A percentile compares a stretch with the other conserved stretches of the same genome.
phyloP scores from a whole-genome alignment of 192 early-diverging fungal species.

The Phlyctochytrium bullatum region DNA sequence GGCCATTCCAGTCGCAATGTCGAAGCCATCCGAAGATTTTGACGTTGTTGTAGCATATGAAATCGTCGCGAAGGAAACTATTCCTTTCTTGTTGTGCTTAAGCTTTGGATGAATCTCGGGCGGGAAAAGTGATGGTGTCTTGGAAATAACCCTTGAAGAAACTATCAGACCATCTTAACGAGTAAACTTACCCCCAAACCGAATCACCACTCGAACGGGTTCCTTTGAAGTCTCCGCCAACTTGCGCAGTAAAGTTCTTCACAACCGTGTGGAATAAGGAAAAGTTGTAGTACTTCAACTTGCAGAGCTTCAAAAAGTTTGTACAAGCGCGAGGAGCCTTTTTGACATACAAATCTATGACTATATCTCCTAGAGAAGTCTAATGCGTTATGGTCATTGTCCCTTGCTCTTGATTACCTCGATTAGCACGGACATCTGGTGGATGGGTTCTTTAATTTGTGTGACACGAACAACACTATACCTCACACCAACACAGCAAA shows the following conservation, averaged over 20 bases:
- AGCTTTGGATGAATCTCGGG: constrained; percentile 79
- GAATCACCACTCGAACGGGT: constrained; percentile 70
- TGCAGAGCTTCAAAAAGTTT: constrained; percentile 89
- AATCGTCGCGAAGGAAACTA: constrained; percentile 69
- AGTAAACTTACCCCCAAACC: constrained; percentile 57
- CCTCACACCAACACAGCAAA: not conserved
- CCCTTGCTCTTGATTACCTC: not conserved
- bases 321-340: constrained; percentile 64
- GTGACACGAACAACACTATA: not conserved
- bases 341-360: constrained; percentile 79
- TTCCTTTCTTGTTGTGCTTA: constrained; percentile 72
- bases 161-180: not conserved
- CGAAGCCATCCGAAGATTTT: not conserved
- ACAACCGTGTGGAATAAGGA: constrained; percentile 77
- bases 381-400: constrained; percentile 77
- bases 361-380: constrained; percentile 86
- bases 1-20: constrained; percentile 6
- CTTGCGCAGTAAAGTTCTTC: constrained; percentile 75
- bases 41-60: constrained; percentile 22
- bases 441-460: too few species aligned
- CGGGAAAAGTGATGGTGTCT: constrained; percentile 72
- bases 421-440: not conserved
- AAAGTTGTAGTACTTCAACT: constrained; percentile 86
- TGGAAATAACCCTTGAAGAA: too few species aligned
- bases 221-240: constrained; percentile 68